phyloP scores from a whole-genome alignment of 441 rosid genomes.

The Adansonia rubrostipa region DNA sequence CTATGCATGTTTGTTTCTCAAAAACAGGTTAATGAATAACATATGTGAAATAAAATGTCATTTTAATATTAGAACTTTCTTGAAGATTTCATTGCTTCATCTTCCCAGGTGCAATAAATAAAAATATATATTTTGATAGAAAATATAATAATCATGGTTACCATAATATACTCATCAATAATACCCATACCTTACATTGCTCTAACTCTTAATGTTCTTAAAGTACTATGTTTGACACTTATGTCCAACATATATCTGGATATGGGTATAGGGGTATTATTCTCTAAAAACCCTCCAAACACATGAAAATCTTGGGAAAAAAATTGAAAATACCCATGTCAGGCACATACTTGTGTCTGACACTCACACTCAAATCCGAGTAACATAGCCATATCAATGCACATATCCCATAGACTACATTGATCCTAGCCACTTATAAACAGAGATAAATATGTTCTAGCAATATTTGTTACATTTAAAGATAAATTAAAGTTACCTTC shows the following conservation, averaged over 20 bases:
- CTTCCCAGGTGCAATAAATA: neutral
- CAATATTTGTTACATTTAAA: constrained; percentile 5
- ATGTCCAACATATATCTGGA: too few relatives aligned
- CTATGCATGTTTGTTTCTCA: neutral
- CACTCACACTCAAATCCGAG: neutral
- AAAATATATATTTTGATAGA: too few relatives aligned
- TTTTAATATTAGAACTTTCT: neutral
- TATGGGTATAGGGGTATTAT: too few relatives aligned
- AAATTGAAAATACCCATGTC: neutral
- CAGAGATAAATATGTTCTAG: neutral
- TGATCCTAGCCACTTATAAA: constrained; percentile 3
- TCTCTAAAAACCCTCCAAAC: too few relatives aligned
- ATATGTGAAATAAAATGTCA: neutral
- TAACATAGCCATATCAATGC: neutral
- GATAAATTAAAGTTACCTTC: constrained; percentile 53
- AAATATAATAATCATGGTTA: too few relatives aligned
- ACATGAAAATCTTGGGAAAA: neutral
- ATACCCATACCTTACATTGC: too few relatives aligned
- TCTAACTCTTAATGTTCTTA: too few relatives aligned
- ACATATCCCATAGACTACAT: neutral
- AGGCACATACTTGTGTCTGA: too few relatives aligned
- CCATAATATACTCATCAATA: too few relatives aligned
- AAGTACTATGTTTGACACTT: too few relatives aligned
- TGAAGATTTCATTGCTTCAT: neutral
- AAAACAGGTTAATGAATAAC: neutral